A percentile compares a stretch with the other conserved stretches of the same genome.
Evolutionary conservation across 345 rosid species (phyloP).

Genomic region (Hibiscus tridactylites): DNA sequence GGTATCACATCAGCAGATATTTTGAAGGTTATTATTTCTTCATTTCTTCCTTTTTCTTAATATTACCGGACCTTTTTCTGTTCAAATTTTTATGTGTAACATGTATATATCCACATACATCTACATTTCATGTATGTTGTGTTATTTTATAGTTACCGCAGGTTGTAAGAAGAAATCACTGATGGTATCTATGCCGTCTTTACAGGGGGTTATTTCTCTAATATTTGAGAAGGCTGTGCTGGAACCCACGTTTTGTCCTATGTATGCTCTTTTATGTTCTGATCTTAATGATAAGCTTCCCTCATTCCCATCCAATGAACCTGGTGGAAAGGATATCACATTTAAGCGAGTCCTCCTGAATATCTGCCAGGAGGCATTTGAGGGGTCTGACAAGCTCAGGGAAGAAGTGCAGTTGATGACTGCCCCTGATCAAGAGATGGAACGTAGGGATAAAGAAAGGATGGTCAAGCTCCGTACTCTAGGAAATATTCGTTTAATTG

Average conservation of each 20-base stretch:
- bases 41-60: not conserved
- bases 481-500: slow-evolving; percentile 86
- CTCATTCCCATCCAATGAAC: slow-evolving; percentile 77
- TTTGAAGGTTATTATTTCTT: slow-evolving; percentile 39
- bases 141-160: not conserved
- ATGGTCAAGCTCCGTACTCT: slow-evolving; percentile 71
- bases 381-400: slow-evolving; percentile 67
- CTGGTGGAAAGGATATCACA: slow-evolving; percentile 33
- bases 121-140: not conserved
- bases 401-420: slow-evolving; percentile 71
- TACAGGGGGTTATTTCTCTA: slow-evolving; percentile 80
- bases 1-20: slow-evolving; percentile 89
- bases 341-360: not conserved
- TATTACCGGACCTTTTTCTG: not conserved
- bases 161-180: not conserved
- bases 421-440: slow-evolving; percentile 68
- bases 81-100: not conserved
- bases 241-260: slow-evolving; percentile 89
- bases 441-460: slow-evolving; percentile 81
- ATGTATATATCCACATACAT: not conserved
- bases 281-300: slow-evolving; percentile 78
- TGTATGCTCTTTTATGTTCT: slow-evolving; percentile 81
- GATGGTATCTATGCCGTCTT: not conserved
- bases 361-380: slow-evolving; percentile 1
- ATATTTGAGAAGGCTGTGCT: slow-evolving; percentile 91